Conservation (phyloP, 2,329 filamentous ascomycete genomes). For the Lasiodiplodia theobromae region DNA sequence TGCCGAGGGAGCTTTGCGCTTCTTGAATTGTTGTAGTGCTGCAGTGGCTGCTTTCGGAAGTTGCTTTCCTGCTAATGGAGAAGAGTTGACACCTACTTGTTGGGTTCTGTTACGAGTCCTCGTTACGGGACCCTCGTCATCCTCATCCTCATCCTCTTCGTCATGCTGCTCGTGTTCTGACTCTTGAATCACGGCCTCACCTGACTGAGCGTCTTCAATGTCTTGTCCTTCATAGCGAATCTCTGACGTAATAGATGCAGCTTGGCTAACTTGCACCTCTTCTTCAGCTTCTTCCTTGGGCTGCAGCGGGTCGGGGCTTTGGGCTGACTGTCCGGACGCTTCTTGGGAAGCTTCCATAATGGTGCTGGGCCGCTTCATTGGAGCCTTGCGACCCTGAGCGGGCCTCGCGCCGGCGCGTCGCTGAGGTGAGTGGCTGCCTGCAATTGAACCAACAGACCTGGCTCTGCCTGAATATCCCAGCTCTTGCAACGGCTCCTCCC, state of each 20-base stretch:
- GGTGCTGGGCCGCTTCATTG: slow-evolving; percentile 56
- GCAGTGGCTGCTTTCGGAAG: background rate
- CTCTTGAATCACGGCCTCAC: slow-evolving; percentile 51
- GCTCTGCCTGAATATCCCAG: slow-evolving; percentile 67
- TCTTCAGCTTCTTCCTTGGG: slow-evolving; percentile 14
- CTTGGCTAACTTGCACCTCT: slow-evolving; percentile 20
- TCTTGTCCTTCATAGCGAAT: slow-evolving; percentile 19
- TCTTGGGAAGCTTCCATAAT: slow-evolving; percentile 64
- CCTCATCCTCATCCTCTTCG: slow-evolving; percentile 48
- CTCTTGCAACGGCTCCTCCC: slow-evolving; percentile 63
- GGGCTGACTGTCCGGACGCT: slow-evolving; percentile 29
- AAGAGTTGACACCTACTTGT: slow-evolving; percentile 25
- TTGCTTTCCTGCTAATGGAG: background rate
- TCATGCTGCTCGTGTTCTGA: slow-evolving; percentile 42
- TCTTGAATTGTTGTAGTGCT: background rate
- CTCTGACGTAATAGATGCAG: slow-evolving; percentile 17
- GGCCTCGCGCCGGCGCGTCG: slow-evolving; percentile 33
- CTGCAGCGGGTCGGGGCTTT: slow-evolving; percentile 12
- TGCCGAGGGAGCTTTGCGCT: background rate
- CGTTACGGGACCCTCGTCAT: slow-evolving; percentile 63
- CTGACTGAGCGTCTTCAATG: slow-evolving; percentile 28
- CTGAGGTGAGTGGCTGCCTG: slow-evolving; percentile 53
- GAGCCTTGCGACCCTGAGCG: slow-evolving; percentile 55
- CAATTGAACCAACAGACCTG: slow-evolving; percentile 62
- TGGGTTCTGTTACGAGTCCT: slow-evolving; percentile 51